phyloP scores from a whole-genome alignment of 2,329 filamentous ascomycete genomes.

The Hypomyces perniciosus region DNA sequence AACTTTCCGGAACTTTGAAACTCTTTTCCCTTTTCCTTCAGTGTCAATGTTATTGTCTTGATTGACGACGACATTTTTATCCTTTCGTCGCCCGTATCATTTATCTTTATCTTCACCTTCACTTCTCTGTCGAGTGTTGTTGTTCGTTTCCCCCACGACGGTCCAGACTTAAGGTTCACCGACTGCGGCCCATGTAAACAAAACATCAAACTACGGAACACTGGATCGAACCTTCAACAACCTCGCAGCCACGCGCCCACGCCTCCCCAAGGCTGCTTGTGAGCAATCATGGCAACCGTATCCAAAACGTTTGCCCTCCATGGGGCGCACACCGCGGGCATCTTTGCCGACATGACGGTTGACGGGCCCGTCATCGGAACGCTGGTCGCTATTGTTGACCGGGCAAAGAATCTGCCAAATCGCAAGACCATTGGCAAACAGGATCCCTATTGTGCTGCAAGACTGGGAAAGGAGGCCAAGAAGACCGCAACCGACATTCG shows the following conservation, averaged over 20 bases:
- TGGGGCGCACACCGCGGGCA: slow-evolving; percentile 77
- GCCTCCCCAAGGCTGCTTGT: slow-evolving; percentile 9
- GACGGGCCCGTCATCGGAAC: slow-evolving; percentile 93
- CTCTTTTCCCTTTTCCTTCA: not conserved
- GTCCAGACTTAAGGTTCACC: not conserved
- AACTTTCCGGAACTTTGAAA: slow-evolving; percentile 2
- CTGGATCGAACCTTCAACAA: slow-evolving; percentile 1
- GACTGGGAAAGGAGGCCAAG: slow-evolving; percentile 93
- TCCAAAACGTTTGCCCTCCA: slow-evolving; percentile 51
- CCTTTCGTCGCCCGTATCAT: not conserved
- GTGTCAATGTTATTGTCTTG: not conserved
- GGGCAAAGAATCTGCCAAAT: slow-evolving; percentile 95
- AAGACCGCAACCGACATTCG: slow-evolving; percentile 92
- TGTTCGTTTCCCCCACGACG: not conserved
- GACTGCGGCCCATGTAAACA: slow-evolving; percentile 15
- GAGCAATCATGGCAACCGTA: slow-evolving; percentile 44
- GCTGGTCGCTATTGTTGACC: slow-evolving; percentile 83
- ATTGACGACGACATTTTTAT: not conserved
- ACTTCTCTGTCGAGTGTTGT: not conserved
- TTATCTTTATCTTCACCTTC: not conserved
- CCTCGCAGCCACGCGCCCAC: slow-evolving; percentile 2
- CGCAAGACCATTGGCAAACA: slow-evolving; percentile 97
- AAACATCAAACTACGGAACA: not conserved
- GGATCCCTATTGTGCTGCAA: slow-evolving; percentile 91
- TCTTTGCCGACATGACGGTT: slow-evolving; percentile 88